Evolutionary conservation across 2,329 filamentous ascomycete genomes (phyloP).

Genomic region (Botrytis elliptica): DNA sequence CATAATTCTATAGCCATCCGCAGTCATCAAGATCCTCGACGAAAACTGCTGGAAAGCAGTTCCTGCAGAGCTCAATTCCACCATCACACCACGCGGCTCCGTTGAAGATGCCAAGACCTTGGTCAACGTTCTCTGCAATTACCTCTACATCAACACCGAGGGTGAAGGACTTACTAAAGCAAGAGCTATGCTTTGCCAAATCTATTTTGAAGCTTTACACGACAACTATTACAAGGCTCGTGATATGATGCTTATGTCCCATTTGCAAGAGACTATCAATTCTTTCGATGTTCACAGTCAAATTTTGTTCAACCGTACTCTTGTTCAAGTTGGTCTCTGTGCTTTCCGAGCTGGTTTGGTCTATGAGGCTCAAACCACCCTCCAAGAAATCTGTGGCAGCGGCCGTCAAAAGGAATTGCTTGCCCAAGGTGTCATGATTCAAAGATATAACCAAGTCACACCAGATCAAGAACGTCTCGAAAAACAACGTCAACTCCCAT

Average conservation of each 20-base stretch:
- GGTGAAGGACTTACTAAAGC: slow-evolving; percentile 79
- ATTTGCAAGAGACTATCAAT: slow-evolving; percentile 93
- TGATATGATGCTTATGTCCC: slow-evolving; percentile 99
- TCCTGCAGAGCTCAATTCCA: slow-evolving; percentile 67
- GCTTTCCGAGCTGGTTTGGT: slow-evolving; percentile 96
- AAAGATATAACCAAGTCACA: slow-evolving; percentile 92
- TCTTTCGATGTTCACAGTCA: slow-evolving; percentile 97
- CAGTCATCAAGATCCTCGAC: slow-evolving; percentile 91
- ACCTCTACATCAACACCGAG: slow-evolving; percentile 91
- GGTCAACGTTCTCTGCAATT: slow-evolving; percentile 86
- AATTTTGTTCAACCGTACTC: slow-evolving; percentile 96
- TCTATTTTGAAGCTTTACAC: slow-evolving; percentile 96
- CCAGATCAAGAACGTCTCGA: slow-evolving; percentile 97
- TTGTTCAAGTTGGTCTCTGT: slow-evolving; percentile 96
- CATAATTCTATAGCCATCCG: slow-evolving; percentile 60
- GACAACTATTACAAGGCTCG: slow-evolving; percentile 97
- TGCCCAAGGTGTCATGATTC: slow-evolving; percentile 97
- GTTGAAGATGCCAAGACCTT: slow-evolving; percentile 69
- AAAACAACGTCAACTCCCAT: slow-evolving; percentile 94
- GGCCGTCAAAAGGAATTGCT: slow-evolving; percentile 97
- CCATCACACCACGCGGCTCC: slow-evolving; percentile 72
- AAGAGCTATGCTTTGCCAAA: slow-evolving; percentile 95
- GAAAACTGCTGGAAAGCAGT: slow-evolving; percentile 89
- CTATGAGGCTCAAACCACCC: slow-evolving; percentile 95
- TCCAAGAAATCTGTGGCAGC: slow-evolving; percentile 97